These are phyloP conservation scores for Hypoxylon sp. DNA, from an alignment of 2,329 filamentous ascomycete genomes.

Conservation along the genomic window DNA sequence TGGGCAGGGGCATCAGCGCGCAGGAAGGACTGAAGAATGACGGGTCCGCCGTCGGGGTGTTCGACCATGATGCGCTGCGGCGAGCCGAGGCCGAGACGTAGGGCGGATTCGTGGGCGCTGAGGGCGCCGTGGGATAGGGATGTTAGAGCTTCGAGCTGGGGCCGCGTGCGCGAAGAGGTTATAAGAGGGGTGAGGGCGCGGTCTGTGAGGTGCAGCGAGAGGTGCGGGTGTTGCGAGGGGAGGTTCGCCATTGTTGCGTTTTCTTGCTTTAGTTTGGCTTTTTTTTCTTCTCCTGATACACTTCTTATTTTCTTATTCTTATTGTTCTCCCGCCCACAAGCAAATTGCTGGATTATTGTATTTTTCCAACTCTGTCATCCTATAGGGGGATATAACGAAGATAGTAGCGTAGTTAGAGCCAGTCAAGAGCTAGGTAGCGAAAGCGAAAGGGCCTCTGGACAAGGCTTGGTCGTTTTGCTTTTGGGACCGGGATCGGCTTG, in stretches of 20 bases:
- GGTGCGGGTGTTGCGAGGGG: conserved; percentile 65
- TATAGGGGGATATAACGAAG: not conserved
- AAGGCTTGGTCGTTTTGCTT: not conserved
- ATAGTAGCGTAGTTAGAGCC: not conserved
- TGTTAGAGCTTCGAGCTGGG: conserved; percentile 66
- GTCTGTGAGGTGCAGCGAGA: conserved; percentile 72
- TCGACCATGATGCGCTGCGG: conserved; percentile 73
- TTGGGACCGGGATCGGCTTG: not conserved
- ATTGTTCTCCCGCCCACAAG: not conserved
- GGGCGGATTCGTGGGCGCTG: conserved; percentile 66
- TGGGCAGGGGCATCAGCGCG: conserved; percentile 32
- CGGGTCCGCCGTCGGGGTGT: conserved; percentile 58
- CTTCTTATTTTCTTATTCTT: too few relatives aligned
- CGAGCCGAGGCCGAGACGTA: conserved; percentile 67
- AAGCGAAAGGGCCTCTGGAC: not conserved
- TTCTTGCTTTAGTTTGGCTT: not conserved
- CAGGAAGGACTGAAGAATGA: conserved; percentile 54
- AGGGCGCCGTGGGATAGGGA: conserved; percentile 68
- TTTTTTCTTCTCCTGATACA: conserved; percentile 1
- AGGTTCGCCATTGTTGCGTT: conserved; percentile 58
- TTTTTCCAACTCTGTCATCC: not conserved
- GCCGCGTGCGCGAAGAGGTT: conserved; percentile 64
- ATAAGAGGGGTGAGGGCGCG: conserved; percentile 70
- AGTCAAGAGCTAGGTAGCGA: not conserved
- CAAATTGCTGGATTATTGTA: too few relatives aligned